Evolutionary conservation across 371 early-diverging fungal genomes (phyloP).

Genomic region (Actinomortierella wolfii): DNA sequence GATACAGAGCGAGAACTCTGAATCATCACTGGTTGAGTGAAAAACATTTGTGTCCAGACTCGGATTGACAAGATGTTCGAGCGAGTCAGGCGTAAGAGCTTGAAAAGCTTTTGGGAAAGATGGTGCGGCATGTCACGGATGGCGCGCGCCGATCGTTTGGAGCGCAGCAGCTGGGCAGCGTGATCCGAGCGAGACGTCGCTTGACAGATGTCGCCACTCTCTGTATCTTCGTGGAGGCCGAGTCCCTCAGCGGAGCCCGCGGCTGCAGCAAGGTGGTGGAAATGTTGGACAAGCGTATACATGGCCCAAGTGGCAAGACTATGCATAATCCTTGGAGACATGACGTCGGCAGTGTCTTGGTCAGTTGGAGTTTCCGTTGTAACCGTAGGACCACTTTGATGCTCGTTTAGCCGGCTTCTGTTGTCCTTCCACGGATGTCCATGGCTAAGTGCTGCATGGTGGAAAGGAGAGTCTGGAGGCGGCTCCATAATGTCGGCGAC

Average conservation of each 20-base stretch:
- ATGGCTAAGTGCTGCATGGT: neutral
- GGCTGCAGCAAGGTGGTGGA: conserved; percentile 19
- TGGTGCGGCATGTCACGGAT: conserved; percentile 12
- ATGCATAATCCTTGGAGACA: conserved; percentile 1
- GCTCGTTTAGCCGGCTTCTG: neutral
- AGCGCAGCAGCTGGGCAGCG: conserved; percentile 2
- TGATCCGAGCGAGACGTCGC: neutral
- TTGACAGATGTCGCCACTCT: neutral
- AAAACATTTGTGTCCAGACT: conserved; percentile 32
- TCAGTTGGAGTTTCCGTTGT: too few relatives aligned
- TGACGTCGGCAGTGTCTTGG: neutral
- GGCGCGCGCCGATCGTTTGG: neutral
- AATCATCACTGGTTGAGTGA: neutral
- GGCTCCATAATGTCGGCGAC: conserved; percentile 25
- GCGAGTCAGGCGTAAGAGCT: conserved; percentile 11
- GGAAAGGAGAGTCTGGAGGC: neutral
- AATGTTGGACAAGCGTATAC: conserved; percentile 17
- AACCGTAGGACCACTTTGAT: neutral
- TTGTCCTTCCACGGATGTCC: neutral
- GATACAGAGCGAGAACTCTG: neutral
- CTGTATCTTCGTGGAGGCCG: too few relatives aligned
- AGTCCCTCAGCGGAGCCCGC: neutral
- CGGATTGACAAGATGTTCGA: conserved; percentile 24
- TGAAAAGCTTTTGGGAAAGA: conserved; percentile 25
- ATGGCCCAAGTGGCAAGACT: conserved; percentile 27